Evolutionary conservation across 2,329 filamentous ascomycete species (phyloP).

Genomic region (Phyllosticta citrichinensis): DNA sequence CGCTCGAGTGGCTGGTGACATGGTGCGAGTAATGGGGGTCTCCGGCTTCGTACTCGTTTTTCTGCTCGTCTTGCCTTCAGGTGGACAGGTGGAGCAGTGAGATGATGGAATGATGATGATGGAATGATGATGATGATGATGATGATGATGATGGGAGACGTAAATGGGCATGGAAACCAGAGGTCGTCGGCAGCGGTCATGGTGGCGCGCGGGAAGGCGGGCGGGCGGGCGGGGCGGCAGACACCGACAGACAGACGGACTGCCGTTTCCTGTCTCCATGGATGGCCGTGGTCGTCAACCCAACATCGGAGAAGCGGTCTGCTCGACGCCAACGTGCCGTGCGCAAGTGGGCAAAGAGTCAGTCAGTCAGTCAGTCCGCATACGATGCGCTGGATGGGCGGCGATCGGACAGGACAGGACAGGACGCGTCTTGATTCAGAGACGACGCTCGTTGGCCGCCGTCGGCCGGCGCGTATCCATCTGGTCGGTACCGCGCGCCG

Average conservation of each 20-base stretch:
- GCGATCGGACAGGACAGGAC: neutral
- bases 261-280: too few relatives aligned
- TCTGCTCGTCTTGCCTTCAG: neutral
- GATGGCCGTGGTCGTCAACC: neutral
- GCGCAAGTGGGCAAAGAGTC: neutral
- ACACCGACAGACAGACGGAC: neutral
- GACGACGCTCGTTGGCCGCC: neutral
- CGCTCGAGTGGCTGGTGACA: slow-evolving; percentile 16
- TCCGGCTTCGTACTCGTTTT: slow-evolving; percentile 46
- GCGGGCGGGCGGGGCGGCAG: neutral
- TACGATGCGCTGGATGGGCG: neutral
- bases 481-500: neutral
- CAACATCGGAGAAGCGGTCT: too few relatives aligned
- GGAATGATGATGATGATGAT: too few relatives aligned
- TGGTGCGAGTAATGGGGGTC: neutral
- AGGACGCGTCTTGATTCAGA: neutral
- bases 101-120: neutral
- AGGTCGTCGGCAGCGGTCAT: neutral
- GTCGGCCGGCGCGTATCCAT: neutral
- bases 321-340: neutral
- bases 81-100: neutral
- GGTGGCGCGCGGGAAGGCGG: neutral
- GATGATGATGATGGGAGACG: too few relatives aligned
- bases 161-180: neutral
- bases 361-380: neutral